Base-by-base conservation (phyloP, 176 grass and related monocot species). In the Luzula sylvatica region DNA sequence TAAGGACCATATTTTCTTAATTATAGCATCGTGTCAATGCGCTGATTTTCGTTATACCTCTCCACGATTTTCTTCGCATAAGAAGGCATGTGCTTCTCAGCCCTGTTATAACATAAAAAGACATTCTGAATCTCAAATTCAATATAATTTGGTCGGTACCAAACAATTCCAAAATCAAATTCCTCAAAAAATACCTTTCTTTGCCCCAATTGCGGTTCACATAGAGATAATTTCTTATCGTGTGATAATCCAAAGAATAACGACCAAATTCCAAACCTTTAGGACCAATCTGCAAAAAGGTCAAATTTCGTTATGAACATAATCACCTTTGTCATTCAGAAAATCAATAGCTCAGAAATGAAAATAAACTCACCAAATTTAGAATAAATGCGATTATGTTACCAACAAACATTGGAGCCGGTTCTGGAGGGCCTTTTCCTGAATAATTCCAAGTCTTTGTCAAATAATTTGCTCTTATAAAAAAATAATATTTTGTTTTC, bases 181-280 rank as follows among this genome's bases (percentile, higher is more conserved):
- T 23, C 28, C 12, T 23, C 8, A 38, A 22, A 15, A 54, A 24
- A 27, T 80, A 87, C 83, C 78, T 95, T 46, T 75, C 32, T 27
- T 75, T 85, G 11, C 89, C 89, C 90, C 90, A 96, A 41, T 66
- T 56, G 7, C 84, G 77, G 25, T 75, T 70, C 47, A 88, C 84
- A 55, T 89, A 71, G 20, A 96, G 74, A 65, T 86, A 96, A 46
- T 88, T 96, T 71, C 90, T 69, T 66, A 85, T 79, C 4, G 89
- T 95, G 52, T 95, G 89, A 22, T 95, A 88, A 47, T 95, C 90
- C 38, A 95, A 67, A 29, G 90, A 95, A 68, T 95, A 95, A n/a
- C 90, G 90, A 48, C 69, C 90, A 60, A 95, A 95, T 61, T 88
- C 89, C 53, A 95, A 75, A 42, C 83, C 89, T 67, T 95, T 95